These are phyloP conservation scores for Multifurca ochricompacta DNA, from an alignment of 768 basidiomycete genomes.

Conservation along the genomic window DNA sequence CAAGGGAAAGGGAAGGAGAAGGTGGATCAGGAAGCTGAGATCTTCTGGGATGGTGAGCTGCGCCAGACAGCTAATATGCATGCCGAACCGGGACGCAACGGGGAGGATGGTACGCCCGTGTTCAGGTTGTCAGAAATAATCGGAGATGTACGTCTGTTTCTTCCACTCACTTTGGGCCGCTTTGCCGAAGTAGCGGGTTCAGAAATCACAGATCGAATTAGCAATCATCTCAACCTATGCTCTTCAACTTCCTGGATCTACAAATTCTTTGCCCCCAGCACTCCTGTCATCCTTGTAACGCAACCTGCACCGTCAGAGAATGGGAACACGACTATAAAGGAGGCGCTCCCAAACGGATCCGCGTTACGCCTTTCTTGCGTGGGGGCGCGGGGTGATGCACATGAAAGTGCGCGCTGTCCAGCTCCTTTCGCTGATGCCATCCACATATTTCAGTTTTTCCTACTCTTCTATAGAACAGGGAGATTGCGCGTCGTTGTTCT, in stretches of 20 bases:
- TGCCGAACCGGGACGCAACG: slow-evolving; percentile 42
- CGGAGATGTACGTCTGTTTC: slow-evolving; percentile 49
- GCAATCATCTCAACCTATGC: slow-evolving; percentile 73
- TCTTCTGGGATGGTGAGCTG: slow-evolving; percentile 71
- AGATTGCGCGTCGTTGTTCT: slow-evolving; percentile 73
- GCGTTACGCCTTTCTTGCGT: slow-evolving; percentile 20
- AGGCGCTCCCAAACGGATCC: slow-evolving; percentile 27
- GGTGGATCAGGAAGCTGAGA: slow-evolving; percentile 11
- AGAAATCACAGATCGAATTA: slow-evolving; percentile 66
- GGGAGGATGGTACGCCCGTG: slow-evolving; percentile 45
- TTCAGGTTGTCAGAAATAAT: slow-evolving; percentile 69
- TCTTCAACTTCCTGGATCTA: slow-evolving; percentile 70
- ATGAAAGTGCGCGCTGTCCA: slow-evolving; percentile 14
- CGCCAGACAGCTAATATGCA: slow-evolving; percentile 65
- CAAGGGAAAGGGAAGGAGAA: neutral
- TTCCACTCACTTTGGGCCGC: slow-evolving; percentile 12
- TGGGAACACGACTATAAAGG: slow-evolving; percentile 49
- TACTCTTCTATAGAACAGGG: slow-evolving; percentile 84
- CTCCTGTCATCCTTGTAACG: slow-evolving; percentile 71
- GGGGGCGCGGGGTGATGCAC: slow-evolving; percentile 20
- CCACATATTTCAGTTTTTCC: neutral
- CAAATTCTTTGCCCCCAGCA: slow-evolving; percentile 55
- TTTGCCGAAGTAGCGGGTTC: slow-evolving; percentile 1
- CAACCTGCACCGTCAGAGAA: slow-evolving; percentile 46
- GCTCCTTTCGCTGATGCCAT: neutral